Base-by-base conservation (phyloP, 2,329 filamentous ascomycete genomes). In the Aspergillus aculeatus region DNA sequence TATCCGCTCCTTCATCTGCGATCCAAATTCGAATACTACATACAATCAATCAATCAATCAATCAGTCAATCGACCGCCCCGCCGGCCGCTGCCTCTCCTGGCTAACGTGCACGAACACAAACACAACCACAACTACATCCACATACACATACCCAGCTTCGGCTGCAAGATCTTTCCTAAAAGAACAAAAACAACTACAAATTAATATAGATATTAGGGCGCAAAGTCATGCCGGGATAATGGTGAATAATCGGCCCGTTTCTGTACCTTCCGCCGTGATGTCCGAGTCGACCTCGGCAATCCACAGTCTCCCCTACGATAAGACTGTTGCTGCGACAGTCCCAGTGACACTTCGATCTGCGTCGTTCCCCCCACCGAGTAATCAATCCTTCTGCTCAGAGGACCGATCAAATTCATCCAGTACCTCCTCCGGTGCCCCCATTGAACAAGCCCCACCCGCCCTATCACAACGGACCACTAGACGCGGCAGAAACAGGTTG, bases 221-320 rank as follows among this genome's bases (percentile, higher is more conserved):
- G 56, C 64, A 70, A 70, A 73, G 72, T 64, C 71, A 75, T 75
- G 72, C 68, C 64, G 68, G 70, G 66, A 73, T 73, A 71, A 74
- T 75, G 71, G 67, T 64, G 62, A 68, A 72, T 60, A 66, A 66
- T 62, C 61, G 66, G 65, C 64, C 68, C 66, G 64, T 66, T 66
- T 70, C 70, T 58, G 64, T 70, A 48, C 62, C 69, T 52, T 57
- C 61, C 58, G 64, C 57, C 62, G 64, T 61, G 19, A 69, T 69
- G 64, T 64, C 70, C 57, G 69, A 71, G 58, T 64, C 69, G 56
- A 58, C 61, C 49, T 60, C 71, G 58, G 64, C 64, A 4, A 60
- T 72, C 51, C 65, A 64, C 49, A 64, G 68, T 49, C 57, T 69
- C 53, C 66, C 68, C 56, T 68, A 65, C 55, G 71, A 73, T 52